Evolutionary conservation across 2,329 filamentous ascomycete species (phyloP).

Genomic region (Fusarium haematococcum): DNA sequence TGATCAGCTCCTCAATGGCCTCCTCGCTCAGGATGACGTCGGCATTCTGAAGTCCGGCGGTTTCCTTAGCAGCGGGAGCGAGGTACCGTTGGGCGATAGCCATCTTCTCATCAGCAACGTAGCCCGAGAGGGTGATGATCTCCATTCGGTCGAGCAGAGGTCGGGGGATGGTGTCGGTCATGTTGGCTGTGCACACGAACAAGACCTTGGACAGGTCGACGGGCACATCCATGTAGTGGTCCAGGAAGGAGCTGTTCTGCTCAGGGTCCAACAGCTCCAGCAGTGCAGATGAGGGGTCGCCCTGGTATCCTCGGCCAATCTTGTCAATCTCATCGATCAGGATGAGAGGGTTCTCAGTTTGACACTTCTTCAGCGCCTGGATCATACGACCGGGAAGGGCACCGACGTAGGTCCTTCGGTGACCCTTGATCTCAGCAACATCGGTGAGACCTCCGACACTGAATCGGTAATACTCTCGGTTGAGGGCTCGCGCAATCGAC

Average conservation of each 20-base stretch:
- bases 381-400: constrained; percentile 96
- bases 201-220: constrained; percentile 97
- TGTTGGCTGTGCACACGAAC: constrained; percentile 98
- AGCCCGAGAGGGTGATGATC: constrained; percentile 94
- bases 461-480: constrained; percentile 97
- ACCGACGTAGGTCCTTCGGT: constrained; percentile 95
- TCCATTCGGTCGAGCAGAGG: constrained; percentile 98
- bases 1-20: constrained; percentile 96
- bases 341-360: constrained; percentile 97
- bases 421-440: constrained; percentile 98
- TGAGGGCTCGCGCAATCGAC: constrained; percentile 93
- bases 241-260: constrained; percentile 96
- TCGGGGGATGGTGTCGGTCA: constrained; percentile 97
- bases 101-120: constrained; percentile 98
- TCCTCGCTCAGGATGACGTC: constrained; percentile 88
- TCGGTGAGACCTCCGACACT: constrained; percentile 97
- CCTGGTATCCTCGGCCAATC: constrained; percentile 95
- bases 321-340: constrained; percentile 99
- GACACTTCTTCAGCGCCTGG: constrained; percentile 97
- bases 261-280: constrained; percentile 95
- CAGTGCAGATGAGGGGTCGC: constrained; percentile 93
- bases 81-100: constrained; percentile 96
- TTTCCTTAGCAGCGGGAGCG: constrained; percentile 91
- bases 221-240: constrained; percentile 98
- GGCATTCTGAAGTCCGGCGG: constrained; percentile 89